Percentiles rank a stretch among this genome's conserved stretches.
These are phyloP conservation scores for Alternaria angustiovoidea DNA, from an alignment of 2,329 filamentous ascomycete genomes.

Conservation along the genomic window DNA sequence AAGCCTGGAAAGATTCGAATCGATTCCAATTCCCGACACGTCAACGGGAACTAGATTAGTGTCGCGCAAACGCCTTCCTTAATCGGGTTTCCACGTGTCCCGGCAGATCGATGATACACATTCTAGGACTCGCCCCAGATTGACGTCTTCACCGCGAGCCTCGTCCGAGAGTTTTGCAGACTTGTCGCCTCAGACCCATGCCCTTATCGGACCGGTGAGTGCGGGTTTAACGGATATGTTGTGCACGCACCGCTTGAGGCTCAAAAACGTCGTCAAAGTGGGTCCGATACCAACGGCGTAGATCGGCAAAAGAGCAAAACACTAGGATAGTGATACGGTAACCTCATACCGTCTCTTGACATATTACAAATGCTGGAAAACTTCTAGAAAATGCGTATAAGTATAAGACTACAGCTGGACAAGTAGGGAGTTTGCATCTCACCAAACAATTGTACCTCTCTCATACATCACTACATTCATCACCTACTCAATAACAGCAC, in stretches of 20 bases:
- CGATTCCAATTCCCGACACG: constrained; percentile 12
- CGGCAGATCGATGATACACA: constrained; percentile 10
- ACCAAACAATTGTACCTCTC: background rate
- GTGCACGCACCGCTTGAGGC: constrained; percentile 6
- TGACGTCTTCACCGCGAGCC: constrained; percentile 17
- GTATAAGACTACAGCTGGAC: constrained; percentile 2
- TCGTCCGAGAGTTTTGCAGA: constrained; percentile 15
- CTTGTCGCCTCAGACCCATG: constrained; percentile 9
- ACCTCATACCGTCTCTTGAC: constrained; percentile 16
- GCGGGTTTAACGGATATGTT: constrained; percentile 12
- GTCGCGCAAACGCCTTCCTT: background rate
- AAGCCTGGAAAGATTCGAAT: background rate
- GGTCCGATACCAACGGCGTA: constrained; percentile 27
- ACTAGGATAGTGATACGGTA: constrained; percentile 16
- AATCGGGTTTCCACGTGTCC: constrained; percentile 4
- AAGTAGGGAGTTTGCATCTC: background rate
- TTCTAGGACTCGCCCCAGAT: background rate
- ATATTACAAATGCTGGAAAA: constrained; percentile 33
- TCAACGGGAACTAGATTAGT: constrained; percentile 12
- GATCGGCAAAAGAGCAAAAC: constrained; percentile 36
- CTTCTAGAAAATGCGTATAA: constrained; percentile 3
- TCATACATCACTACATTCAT: background rate
- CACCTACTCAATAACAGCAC: no score
- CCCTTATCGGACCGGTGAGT: constrained; percentile 5
- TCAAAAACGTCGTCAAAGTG: constrained; percentile 25